Evolutionary conservation across 805 yeast species (phyloP), one percentile per base, ranked within the genome.

Genomic region (Wickerhamomyces xylosicus): DNA sequence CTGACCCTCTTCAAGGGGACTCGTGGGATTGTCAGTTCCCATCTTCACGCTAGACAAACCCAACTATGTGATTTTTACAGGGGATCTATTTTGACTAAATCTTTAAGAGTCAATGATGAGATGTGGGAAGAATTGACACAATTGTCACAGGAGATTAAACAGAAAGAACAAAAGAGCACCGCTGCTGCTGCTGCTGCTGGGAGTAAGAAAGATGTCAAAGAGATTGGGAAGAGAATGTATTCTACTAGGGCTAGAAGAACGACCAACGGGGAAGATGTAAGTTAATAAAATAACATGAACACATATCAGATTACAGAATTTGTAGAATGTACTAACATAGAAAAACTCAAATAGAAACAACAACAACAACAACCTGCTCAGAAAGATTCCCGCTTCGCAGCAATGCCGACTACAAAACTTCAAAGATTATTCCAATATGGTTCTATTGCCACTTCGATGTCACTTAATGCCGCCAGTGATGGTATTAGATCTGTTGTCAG

Each of bases 351-450:
- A 33, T 15, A 41, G 21, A 13, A 31, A 18, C 34, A 33, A 14
- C n/a, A 35, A n/a, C 28, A 22, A 9, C 13, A 22, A 22, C 28
- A 13, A 22, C 11, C 11, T 13, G 13, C 33, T 11, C 37, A 35
- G 19, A 59, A 68, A 47, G 71, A 72, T 43, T 58, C 77, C 70
- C 59, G 74, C 28, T 70, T 71, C 39, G 74, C 92, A 2, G 74
- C 83, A 34, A 92, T 92, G 15, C 98, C 98, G 3, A 69, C 89
- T 16, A 73, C 95, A 1, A 74, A 96, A 51, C 59, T 92, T n/a
- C 85, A 87, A 18, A 69, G 98, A 44, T 69, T 92, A 36, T 86
- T 87, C 55, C 98, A 92, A 60, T 92, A 89, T 56, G 97, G 97
- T 9, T 67, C 85, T 2, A 63, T 92, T 25, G 97, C 97, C 1